Percentiles rank a stretch among this genome's conserved stretches.
Evolutionary conservation across 345 rosid species (phyloP).

Genomic region (Fremontodendron californicum): DNA sequence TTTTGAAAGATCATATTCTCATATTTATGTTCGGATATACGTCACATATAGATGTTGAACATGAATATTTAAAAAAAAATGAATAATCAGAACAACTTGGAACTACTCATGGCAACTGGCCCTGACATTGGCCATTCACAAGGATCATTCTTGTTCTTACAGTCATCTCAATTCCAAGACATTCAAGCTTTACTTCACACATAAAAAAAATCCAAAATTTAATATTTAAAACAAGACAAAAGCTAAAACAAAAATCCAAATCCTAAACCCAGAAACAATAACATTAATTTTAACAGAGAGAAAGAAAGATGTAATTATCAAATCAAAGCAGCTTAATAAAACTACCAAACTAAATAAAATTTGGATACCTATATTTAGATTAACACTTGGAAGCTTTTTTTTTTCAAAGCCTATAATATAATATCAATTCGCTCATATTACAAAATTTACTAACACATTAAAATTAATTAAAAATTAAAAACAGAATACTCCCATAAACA

Average conservation of each 20-base stretch:
- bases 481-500: too few relatives aligned
- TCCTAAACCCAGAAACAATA: not conserved
- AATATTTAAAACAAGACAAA: too few relatives aligned
- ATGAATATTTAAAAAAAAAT: too few relatives aligned
- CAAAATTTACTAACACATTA: slow-evolving; percentile 14
- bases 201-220: too few relatives aligned
- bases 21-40: too few relatives aligned
- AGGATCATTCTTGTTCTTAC: slow-evolving; percentile 12
- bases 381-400: not conserved
- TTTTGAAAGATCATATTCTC: too few relatives aligned
- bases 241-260: not conserved
- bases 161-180: not conserved
- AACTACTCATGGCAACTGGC: not conserved
- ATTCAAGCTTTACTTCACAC: too few relatives aligned
- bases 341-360: not conserved
- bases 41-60: too few relatives aligned
- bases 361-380: not conserved
- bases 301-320: not conserved
- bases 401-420: too few relatives aligned
- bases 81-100: too few relatives aligned
- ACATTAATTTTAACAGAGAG: not conserved
- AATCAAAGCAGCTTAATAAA: not conserved
- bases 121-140: slow-evolving; percentile 10
- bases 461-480: not conserved
- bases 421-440: not conserved